Conservation (phyloP, 805 yeast genomes). For the Metschnikowia vanudenii region DNA sequence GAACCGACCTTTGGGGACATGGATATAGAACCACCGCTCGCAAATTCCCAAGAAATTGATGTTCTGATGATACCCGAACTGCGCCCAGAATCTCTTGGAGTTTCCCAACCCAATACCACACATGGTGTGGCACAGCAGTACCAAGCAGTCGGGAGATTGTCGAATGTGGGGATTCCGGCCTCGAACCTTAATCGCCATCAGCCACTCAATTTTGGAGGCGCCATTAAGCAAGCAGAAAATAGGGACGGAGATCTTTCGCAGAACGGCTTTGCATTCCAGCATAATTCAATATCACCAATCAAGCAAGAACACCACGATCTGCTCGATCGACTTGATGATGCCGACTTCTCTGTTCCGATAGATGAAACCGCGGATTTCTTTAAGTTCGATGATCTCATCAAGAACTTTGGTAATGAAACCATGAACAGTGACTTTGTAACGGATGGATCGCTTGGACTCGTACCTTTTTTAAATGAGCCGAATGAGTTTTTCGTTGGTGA, state of each 20-base stretch:
- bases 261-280: too few species aligned
- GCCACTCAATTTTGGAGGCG: too few species aligned
- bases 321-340: neutral
- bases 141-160: too few species aligned
- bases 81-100: too few species aligned
- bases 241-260: too few species aligned
- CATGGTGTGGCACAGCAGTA: too few species aligned
- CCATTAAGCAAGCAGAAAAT: too few species aligned
- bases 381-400: conserved; percentile 12
- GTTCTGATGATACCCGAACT: too few species aligned
- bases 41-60: neutral
- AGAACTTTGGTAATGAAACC: conserved; percentile 27
- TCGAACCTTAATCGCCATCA: too few species aligned
- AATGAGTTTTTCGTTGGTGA: neutral
- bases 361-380: conserved; percentile 2
- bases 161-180: too few species aligned
- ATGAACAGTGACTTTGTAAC: conserved; percentile 62
- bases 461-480: conserved; percentile 49
- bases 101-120: too few species aligned
- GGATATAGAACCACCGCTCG: neutral
- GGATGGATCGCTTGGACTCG: conserved; percentile 76
- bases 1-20: neutral
- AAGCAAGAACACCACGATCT: neutral
- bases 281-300: too few species aligned
- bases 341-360: neutral